Conservation (phyloP, 176 grass and related monocot species). For the Oryza officinalis region DNA sequence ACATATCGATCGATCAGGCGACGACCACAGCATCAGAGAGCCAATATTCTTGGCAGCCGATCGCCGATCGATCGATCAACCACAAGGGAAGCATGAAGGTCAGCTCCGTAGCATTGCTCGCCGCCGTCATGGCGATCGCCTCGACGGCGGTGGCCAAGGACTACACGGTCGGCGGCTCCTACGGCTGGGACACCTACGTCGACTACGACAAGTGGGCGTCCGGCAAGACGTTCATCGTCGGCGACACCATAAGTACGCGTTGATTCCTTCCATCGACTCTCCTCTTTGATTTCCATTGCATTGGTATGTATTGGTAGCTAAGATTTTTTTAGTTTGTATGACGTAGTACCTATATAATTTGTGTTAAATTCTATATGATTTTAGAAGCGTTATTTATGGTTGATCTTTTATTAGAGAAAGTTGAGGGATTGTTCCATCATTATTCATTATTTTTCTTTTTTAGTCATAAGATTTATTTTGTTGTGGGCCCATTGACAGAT, state of each 20-base stretch:
- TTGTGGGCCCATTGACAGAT: no score
- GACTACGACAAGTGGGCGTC: constrained; percentile 53
- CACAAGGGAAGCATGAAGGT: constrained; percentile 30
- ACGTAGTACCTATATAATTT: no score
- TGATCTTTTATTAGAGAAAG: no score
- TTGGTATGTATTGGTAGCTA: no score
- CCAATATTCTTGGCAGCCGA: background rate
- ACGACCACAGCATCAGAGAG: background rate
- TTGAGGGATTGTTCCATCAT: no score
- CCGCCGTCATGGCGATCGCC: constrained; percentile 19
- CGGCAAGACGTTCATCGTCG: constrained; percentile 52
- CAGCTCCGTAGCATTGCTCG: constrained; percentile 23
- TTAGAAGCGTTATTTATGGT: no score
- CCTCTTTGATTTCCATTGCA: no score
- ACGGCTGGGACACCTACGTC: constrained; percentile 61
- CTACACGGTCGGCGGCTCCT: constrained; percentile 46
- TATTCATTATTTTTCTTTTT: no score
- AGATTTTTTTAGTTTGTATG: no score
- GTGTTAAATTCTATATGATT: no score
- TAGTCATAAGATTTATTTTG: no score
- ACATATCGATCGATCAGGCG: background rate
- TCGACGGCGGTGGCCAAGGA: constrained; percentile 35
- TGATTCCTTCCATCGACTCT: no score
- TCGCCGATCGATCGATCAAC: background rate
- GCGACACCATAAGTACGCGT: constrained; percentile 70